phyloP scores from a whole-genome alignment of 306 rosid species.

The Quercus rubra region DNA sequence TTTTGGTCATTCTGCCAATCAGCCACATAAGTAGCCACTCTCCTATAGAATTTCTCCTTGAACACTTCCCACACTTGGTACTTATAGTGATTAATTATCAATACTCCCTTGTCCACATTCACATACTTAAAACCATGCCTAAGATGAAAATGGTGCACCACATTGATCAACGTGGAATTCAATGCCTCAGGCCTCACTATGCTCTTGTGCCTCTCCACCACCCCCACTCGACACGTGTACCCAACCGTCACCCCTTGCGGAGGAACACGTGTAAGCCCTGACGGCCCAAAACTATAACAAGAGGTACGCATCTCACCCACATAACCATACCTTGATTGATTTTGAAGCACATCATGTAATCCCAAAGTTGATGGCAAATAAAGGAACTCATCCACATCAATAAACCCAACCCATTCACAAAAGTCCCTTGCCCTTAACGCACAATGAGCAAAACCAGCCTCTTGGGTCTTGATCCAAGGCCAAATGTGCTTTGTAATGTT shows the following conservation, averaged over 20 bases:
- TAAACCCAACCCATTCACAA: slow-evolving; percentile 79
- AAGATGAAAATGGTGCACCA: slow-evolving; percentile 82
- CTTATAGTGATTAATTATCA: slow-evolving; percentile 80
- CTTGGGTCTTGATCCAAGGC: slow-evolving; percentile 84
- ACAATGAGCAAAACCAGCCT: slow-evolving; percentile 83
- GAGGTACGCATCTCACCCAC: slow-evolving; percentile 55
- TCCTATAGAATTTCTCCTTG: slow-evolving; percentile 66
- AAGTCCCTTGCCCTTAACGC: slow-evolving; percentile 52
- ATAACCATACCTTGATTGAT: slow-evolving; percentile 14
- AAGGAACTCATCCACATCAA: slow-evolving; percentile 76
- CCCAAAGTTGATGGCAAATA: slow-evolving; percentile 27
- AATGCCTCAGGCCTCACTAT: slow-evolving; percentile 68
- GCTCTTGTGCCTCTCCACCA: slow-evolving; percentile 76
- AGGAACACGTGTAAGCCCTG: slow-evolving; percentile 44
- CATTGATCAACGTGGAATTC: slow-evolving; percentile 56
- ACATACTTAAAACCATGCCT: slow-evolving; percentile 33
- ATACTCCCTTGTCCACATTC: slow-evolving; percentile 31
- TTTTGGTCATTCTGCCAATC: slow-evolving; percentile 64
- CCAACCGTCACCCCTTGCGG: slow-evolving; percentile 59
- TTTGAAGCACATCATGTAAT: slow-evolving; percentile 31
- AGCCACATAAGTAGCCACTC: slow-evolving; percentile 78
- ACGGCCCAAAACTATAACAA: slow-evolving; percentile 77
- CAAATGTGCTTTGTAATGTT: slow-evolving; percentile 54
- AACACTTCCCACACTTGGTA: slow-evolving; percentile 89
- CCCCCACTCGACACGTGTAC: slow-evolving; percentile 55